Conservation (phyloP, 2,329 filamentous ascomycete genomes). For the Nothophaeocryptopus gaeumannii region DNA sequence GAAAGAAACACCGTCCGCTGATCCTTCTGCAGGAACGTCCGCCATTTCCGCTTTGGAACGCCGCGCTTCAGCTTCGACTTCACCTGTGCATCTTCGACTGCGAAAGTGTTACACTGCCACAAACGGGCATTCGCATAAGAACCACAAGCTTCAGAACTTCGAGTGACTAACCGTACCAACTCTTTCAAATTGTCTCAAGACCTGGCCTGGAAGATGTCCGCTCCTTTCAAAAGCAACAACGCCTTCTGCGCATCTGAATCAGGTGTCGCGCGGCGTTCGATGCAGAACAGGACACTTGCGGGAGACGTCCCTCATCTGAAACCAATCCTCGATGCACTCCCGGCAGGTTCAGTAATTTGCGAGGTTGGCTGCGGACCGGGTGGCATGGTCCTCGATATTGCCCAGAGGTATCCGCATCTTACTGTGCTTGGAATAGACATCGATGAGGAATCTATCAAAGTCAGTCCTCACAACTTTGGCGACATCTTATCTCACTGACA, state of each 20-base stretch:
- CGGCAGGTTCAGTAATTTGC: slow-evolving; percentile 6
- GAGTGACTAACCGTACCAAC: too few relatives aligned
- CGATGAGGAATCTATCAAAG: slow-evolving; percentile 16
- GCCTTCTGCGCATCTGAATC: not conserved
- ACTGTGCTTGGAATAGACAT: slow-evolving; percentile 15
- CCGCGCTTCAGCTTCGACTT: too few relatives aligned
- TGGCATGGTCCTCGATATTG: slow-evolving; percentile 15
- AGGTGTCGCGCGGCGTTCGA: slow-evolving; percentile 11
- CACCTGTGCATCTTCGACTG: too few relatives aligned
- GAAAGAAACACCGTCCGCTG: too few relatives aligned
- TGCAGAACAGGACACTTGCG: slow-evolving; percentile 6
- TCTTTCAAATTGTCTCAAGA: too few relatives aligned
- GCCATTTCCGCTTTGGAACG: too few relatives aligned
- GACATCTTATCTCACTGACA: not conserved
- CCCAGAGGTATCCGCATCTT: slow-evolving; percentile 11
- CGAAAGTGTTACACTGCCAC: too few relatives aligned
- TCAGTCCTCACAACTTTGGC: not conserved
- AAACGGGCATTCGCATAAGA: too few relatives aligned
- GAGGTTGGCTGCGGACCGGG: slow-evolving; percentile 18
- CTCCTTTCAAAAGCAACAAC: too few relatives aligned
- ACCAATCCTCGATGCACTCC: slow-evolving; percentile 11
- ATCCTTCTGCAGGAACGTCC: too few relatives aligned
- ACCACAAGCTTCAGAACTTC: too few relatives aligned
- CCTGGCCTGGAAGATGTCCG: too few relatives aligned
- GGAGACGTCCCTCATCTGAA: slow-evolving; percentile 10